Evolutionary conservation across 306 rosid genomes (phyloP).

Genomic region (Pterocarpus santalinus): DNA sequence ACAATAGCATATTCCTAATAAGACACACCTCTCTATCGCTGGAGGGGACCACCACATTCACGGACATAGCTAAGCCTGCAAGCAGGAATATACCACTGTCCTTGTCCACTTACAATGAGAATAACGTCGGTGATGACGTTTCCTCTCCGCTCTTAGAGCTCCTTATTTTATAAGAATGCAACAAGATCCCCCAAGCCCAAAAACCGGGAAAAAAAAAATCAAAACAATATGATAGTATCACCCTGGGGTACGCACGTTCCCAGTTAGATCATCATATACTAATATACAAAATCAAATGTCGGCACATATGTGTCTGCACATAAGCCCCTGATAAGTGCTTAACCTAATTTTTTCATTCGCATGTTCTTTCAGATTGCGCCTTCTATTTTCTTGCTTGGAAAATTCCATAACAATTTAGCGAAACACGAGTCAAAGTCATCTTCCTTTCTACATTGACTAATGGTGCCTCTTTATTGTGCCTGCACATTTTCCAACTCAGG

Average conservation of each 20-base stretch:
- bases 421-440: constrained; percentile 7
- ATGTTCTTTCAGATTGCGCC: not conserved
- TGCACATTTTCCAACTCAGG: not conserved
- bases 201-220: not conserved
- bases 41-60: constrained; percentile 40
- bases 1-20: too few species aligned
- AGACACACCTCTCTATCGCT: not conserved
- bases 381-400: not conserved
- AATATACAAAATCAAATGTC: not conserved
- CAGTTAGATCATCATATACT: not conserved
- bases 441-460: not conserved
- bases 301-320: not conserved
- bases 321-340: not conserved
- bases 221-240: not conserved
- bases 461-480: not conserved
- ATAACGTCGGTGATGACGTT: constrained; percentile 36
- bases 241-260: not conserved
- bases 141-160: not conserved
- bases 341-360: not conserved
- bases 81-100: not conserved
- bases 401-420: not conserved
- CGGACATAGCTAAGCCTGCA: constrained; percentile 13
- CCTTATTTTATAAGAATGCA: not conserved
- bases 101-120: not conserved
- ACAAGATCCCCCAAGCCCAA: not conserved